Evolutionary conservation across 2,329 filamentous ascomycete species (phyloP).

Genomic region (Teratosphaeria zuluensis): DNA sequence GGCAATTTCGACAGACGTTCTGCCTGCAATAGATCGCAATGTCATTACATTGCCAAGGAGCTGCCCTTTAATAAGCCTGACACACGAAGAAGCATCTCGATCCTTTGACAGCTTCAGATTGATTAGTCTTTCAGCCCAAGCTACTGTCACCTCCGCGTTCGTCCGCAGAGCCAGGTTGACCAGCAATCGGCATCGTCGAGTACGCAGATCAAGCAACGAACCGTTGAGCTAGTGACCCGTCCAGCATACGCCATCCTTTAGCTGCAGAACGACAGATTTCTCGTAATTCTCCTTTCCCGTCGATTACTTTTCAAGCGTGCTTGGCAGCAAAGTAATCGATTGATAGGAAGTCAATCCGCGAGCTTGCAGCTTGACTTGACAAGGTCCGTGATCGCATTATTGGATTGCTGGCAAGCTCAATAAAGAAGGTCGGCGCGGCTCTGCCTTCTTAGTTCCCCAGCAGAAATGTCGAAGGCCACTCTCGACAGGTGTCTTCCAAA

Average conservation of each 20-base stretch:
- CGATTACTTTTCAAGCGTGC: neutral
- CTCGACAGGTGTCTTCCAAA: too few species aligned
- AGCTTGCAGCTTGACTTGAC: neutral
- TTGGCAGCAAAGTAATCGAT: neutral
- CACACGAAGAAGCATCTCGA: neutral
- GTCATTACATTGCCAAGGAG: neutral
- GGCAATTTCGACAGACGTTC: neutral
- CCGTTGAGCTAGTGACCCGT: too few species aligned
- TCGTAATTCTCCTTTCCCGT: neutral
- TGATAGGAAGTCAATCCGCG: neutral
- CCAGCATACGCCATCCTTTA: too few species aligned
- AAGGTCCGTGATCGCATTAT: neutral
- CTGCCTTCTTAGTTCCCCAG: too few species aligned
- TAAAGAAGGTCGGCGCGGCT: too few species aligned
- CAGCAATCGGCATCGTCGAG: too few species aligned
- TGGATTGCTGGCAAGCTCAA: too few species aligned
- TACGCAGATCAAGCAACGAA: too few species aligned
- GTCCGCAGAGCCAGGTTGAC: too few species aligned
- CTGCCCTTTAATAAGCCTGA: neutral
- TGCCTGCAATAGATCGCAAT: neutral
- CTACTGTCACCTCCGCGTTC: too few species aligned
- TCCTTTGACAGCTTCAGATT: neutral
- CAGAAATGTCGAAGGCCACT: too few species aligned
- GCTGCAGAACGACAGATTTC: neutral
- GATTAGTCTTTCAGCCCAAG: neutral